Base-by-base conservation (phyloP, 441 rosid genomes). In the Gossypium davidsonii region DNA sequence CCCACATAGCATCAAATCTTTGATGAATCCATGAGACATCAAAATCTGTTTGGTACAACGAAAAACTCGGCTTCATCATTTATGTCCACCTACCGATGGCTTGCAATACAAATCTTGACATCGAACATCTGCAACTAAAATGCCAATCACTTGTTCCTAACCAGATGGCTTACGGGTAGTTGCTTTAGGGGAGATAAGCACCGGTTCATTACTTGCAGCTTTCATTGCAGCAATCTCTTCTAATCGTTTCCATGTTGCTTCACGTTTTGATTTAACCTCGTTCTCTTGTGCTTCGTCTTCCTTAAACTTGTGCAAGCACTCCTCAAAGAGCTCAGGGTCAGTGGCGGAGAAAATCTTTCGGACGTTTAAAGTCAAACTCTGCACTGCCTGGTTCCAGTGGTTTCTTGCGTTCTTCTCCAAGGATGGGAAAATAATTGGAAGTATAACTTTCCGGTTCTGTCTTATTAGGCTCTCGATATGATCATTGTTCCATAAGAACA, bases 321-420 rank as follows among this genome's bases (percentile, higher is more conserved):
- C 98, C 76, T 93, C 90, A 8, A 84, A 90, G 73, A 91, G 89
- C 73, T 88, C 96, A 2, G 90, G 83, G 77, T 93, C 98, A 34
- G 28, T 39, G 65, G 90, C 96, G 10, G 87, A 83, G 82, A 91
- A 93, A 68, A 90, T 84, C 84, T 90, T 93, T 65, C 91, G 89
- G 71, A 91, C 95, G 23, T 93, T 93, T 71, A 93, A 80, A 1
- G 95, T 93, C 86, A 91, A 85, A 82, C 94, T 88, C 74, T 88
- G 95, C 12, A 93, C 98, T 49, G 90, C 93, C 73, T 84, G 95
- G 71, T 85, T 93, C 98, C 98, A 93, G 83, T 93, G 98, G 70
- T 78, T 81, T 74, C 85, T 84, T 11, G 94, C 80, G 69, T 90
- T 93, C 80, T 81, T 84, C 78, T 93, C 98, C 78, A 93, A 56